Conservation (phyloP, 352 stramenopile species). For the Globisporangium perplexum region DNA sequence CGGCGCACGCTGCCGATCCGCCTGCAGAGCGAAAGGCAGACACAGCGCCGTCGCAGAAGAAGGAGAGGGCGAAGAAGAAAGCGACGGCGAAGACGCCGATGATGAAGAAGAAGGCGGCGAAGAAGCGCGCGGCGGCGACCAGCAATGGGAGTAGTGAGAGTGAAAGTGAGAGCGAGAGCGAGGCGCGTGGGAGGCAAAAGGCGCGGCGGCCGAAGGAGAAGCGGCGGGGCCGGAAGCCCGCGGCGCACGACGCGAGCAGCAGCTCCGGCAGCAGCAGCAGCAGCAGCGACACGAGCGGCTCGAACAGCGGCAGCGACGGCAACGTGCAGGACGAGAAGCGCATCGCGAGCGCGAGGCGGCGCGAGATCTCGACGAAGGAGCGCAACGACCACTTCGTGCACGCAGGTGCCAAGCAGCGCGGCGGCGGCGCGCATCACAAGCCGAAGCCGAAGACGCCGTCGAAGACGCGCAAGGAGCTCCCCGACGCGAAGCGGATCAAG, state of each 20-base stretch:
- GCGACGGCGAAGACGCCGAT: not conserved
- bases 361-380: conserved; percentile 9
- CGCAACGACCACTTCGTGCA: not conserved
- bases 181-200: not conserved
- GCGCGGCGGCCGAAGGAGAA: not conserved
- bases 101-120: conserved; percentile 8
- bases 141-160: conserved; percentile 4
- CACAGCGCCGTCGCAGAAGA: not conserved
- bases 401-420: not conserved
- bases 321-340: not conserved
- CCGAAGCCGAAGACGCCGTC: not conserved
- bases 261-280: not conserved
- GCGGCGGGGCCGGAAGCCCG: not conserved
- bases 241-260: not conserved
- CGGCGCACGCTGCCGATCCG: not conserved
- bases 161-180: conserved; percentile 4
- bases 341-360: not conserved
- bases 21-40: not conserved
- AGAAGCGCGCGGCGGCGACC: conserved; percentile 3
- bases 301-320: not conserved
- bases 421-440: too few relatives aligned
- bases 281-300: not conserved
- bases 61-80: not conserved
- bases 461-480: not conserved
- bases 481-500: not conserved